Percentiles rank a stretch among this genome's conserved stretches.
Evolutionary conservation across 2,329 filamentous ascomycete genomes (phyloP).

Genomic region (Blastomyces percursus): DNA sequence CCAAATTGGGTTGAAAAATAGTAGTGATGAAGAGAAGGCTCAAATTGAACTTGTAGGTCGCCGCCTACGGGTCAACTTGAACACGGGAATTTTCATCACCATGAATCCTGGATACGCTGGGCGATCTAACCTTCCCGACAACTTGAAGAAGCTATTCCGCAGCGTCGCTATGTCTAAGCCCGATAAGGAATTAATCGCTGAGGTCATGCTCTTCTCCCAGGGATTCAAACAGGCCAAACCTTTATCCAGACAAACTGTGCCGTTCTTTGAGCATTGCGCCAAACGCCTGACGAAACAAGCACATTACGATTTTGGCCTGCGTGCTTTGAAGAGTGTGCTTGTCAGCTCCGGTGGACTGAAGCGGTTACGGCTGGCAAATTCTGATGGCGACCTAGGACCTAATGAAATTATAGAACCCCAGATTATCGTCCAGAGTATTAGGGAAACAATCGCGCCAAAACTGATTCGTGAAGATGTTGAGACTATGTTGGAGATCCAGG

Average conservation of each 20-base stretch:
- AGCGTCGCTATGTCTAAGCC: slow-evolving; percentile 99
- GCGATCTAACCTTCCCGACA: slow-evolving; percentile 94
- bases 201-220: slow-evolving; percentile 99
- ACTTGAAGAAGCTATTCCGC: slow-evolving; percentile 98
- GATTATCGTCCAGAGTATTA: slow-evolving; percentile 96
- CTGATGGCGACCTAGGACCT: slow-evolving; percentile 47
- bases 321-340: slow-evolving; percentile 95
- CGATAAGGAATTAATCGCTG: slow-evolving; percentile 97
- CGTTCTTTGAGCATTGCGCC: slow-evolving; percentile 92
- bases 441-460: slow-evolving; percentile 97
- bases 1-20: slow-evolving; percentile 83
- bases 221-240: slow-evolving; percentile 95
- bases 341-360: slow-evolving; percentile 96
- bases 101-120: slow-evolving; percentile 99
- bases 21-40: slow-evolving; percentile 65
- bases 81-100: slow-evolving; percentile 98
- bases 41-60: slow-evolving; percentile 93
- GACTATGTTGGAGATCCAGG: slow-evolving; percentile 74
- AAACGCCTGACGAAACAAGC: slow-evolving; percentile 81
- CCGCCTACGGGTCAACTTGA: slow-evolving; percentile 76
- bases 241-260: slow-evolving; percentile 89
- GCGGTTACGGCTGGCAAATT: slow-evolving; percentile 59
- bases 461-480: slow-evolving; percentile 86
- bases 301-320: slow-evolving; percentile 96
- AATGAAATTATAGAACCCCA: slow-evolving; percentile 80